Evolutionary conservation across 164 flowering plant species (phyloP).

Genomic region (Piper betle): DNA sequence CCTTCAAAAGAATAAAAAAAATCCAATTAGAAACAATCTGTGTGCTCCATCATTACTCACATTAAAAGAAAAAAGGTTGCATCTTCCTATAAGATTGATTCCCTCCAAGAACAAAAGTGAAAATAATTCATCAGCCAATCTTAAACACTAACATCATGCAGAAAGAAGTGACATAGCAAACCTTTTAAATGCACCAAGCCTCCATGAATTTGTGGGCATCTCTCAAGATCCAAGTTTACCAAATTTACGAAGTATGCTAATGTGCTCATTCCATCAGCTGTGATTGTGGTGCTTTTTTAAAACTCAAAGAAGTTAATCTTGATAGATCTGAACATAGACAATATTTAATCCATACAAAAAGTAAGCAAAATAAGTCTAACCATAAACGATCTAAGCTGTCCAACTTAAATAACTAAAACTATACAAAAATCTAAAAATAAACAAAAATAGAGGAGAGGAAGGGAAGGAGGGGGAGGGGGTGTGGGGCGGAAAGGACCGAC

Average conservation of each 20-base stretch:
- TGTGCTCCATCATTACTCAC: too few relatives aligned
- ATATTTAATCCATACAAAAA: too few relatives aligned
- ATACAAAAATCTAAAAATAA: too few relatives aligned
- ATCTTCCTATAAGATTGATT: background rate
- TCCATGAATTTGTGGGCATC: constrained; percentile 73
- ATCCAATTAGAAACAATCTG: background rate
- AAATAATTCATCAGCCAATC: background rate
- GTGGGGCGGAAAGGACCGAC: too few relatives aligned
- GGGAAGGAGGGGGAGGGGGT: too few relatives aligned
- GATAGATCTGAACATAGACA: constrained; percentile 38
- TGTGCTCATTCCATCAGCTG: constrained; percentile 66
- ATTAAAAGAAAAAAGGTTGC: too few relatives aligned
- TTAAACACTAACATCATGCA: background rate
- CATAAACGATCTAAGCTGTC: too few relatives aligned
- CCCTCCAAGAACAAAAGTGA: too few relatives aligned
- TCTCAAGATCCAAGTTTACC: constrained; percentile 76
- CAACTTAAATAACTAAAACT: too few relatives aligned
- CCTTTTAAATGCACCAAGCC: constrained; percentile 84
- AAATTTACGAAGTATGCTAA: constrained; percentile 50
- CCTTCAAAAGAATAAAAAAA: constrained; percentile 23
- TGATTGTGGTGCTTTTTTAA: constrained; percentile 49
- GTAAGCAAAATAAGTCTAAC: too few relatives aligned
- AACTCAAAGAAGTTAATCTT: constrained; percentile 60
- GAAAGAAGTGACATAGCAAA: constrained; percentile 9
- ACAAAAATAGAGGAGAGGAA: too few relatives aligned